Conservation (phyloP, 78 protist species). For the Dictyostelium citrinum region DNA sequence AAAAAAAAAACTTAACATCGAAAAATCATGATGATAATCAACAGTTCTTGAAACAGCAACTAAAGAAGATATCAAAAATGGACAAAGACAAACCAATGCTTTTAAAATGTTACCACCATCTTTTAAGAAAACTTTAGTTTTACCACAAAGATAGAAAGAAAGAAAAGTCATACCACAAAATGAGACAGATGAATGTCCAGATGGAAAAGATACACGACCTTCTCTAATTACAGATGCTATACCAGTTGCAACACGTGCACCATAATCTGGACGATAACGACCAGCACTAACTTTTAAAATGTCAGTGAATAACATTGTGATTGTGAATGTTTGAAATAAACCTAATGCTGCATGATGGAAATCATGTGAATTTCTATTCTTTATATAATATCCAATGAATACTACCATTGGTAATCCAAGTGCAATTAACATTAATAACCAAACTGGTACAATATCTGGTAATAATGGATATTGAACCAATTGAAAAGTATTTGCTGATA, state of each 20-base stretch:
- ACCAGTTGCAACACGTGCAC: not conserved
- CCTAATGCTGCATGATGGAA: slow-evolving; percentile 66
- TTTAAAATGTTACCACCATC: slow-evolving; percentile 40
- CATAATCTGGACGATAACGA: slow-evolving; percentile 65
- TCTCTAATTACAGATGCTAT: not conserved
- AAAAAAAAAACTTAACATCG: slow-evolving; percentile 35
- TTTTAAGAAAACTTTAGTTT: slow-evolving; percentile 9
- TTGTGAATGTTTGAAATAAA: slow-evolving; percentile 50
- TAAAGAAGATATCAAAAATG: slow-evolving; percentile 17
- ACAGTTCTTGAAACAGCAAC: slow-evolving; percentile 67
- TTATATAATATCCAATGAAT: not conserved
- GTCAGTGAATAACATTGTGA: slow-evolving; percentile 66
- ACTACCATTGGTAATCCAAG: slow-evolving; percentile 14
- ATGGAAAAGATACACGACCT: slow-evolving; percentile 52
- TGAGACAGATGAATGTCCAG: slow-evolving; percentile 55
- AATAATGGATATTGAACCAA: slow-evolving; percentile 26
- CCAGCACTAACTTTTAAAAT: slow-evolving; percentile 43
- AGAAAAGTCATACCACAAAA: slow-evolving; percentile 59
- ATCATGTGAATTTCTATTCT: slow-evolving; percentile 20
- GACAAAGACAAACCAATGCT: slow-evolving; percentile 1
- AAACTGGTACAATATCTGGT: slow-evolving; percentile 59
- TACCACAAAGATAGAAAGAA: slow-evolving; percentile 49
- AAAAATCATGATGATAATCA: slow-evolving; percentile 68
- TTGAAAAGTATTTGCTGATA: not conserved
- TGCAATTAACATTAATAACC: slow-evolving; percentile 37